Conservation (phyloP, 1,284 basidiomycete genomes). For the Takashimella tepidaria region DNA sequence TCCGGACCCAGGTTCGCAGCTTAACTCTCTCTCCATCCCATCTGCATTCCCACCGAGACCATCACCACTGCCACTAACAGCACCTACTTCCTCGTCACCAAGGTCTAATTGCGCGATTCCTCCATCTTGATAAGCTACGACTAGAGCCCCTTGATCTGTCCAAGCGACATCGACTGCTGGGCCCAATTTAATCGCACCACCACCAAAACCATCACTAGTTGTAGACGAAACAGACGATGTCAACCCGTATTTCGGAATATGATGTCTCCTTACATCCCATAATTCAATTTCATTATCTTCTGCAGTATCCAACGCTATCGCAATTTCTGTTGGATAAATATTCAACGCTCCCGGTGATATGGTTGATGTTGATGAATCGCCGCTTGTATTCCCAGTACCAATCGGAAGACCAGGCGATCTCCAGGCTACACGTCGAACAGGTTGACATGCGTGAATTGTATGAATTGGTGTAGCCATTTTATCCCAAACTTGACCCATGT, state of each 20-base stretch:
- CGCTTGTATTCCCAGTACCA: background rate
- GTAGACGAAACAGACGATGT: conserved; percentile 2
- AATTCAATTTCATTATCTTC: conserved; percentile 58
- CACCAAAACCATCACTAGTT: no score
- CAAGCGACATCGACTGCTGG: conserved; percentile 46
- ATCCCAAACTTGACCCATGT: conserved; percentile 56
- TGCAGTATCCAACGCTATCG: background rate
- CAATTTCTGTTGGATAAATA: background rate
- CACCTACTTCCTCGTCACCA: conserved; percentile 30
- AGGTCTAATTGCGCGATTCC: conserved; percentile 74
- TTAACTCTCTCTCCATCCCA: background rate
- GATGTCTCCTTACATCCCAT: conserved; percentile 78
- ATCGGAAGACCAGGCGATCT: conserved; percentile 52
- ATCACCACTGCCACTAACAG: background rate
- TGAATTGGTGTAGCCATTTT: conserved; percentile 57
- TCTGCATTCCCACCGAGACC: conserved; percentile 37
- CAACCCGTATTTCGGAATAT: conserved; percentile 76
- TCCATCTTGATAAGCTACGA: conserved; percentile 70
- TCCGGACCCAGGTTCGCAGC: background rate
- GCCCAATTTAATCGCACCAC: background rate
- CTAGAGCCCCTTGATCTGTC: conserved; percentile 64
- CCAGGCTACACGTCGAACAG: conserved; percentile 70
- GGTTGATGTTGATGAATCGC: no score
- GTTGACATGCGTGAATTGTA: conserved; percentile 67
- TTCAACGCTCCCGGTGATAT: no score